phyloP scores from a whole-genome alignment of 139 green algal species.

The Haematococcus sp. region DNA sequence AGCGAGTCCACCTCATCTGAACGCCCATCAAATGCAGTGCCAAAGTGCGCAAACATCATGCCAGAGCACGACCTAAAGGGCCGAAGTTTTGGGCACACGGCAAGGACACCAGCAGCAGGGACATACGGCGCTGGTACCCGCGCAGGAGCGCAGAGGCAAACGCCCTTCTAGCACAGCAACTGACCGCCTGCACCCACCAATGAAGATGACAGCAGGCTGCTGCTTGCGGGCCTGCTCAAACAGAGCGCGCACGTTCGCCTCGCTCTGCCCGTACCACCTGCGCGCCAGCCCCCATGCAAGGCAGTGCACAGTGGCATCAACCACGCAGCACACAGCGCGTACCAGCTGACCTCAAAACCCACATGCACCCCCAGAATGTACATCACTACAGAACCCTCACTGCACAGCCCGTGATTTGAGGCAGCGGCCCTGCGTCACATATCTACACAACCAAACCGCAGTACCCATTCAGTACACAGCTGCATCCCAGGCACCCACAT shows the following conservation, averaged over 20 bases:
- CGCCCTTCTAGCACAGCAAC: neutral
- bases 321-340: neutral
- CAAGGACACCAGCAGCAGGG: too few species aligned
- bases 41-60: too few species aligned
- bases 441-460: neutral
- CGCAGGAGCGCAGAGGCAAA: too few species aligned
- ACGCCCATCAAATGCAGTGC: neutral
- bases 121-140: too few species aligned
- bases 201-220: slow-evolving; percentile 51
- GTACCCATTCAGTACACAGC: neutral
- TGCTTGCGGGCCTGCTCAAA: slow-evolving; percentile 39
- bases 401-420: neutral
- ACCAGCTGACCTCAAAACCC: too few species aligned
- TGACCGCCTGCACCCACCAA: slow-evolving; percentile 30
- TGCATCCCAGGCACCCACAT: neutral
- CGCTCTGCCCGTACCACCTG: slow-evolving; percentile 40
- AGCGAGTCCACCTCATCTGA: slow-evolving; percentile 43
- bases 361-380: neutral
- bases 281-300: slow-evolving; percentile 14
- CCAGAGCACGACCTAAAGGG: too few species aligned
- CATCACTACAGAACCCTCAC: neutral
- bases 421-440: neutral
- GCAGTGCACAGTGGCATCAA: neutral
- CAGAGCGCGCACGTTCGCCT: slow-evolving; percentile 40
- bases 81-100: too few species aligned